These are phyloP conservation scores for Hansenula lynferdii DNA, from an alignment of 1,139 yeast genomes.

Conservation along the genomic window DNA sequence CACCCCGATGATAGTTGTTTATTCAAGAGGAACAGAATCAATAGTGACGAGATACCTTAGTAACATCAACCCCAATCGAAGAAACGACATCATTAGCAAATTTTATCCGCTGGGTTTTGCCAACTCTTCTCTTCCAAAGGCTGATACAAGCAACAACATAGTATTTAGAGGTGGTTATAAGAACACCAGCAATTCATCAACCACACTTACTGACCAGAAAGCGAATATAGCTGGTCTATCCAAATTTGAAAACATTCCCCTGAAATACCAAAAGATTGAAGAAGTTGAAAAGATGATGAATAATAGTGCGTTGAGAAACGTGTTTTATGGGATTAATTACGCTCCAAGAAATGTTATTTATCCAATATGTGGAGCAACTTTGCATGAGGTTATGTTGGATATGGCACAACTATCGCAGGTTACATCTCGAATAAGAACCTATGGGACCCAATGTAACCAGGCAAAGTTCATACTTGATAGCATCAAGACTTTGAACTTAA, in stretches of 20 bases:
- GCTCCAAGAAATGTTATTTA: conserved; percentile 46
- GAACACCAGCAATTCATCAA: too few species aligned
- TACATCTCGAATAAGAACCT: conserved; percentile 52
- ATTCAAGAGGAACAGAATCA: conserved; percentile 20
- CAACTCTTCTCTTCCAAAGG: too few species aligned
- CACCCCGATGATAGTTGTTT: conserved; percentile 18
- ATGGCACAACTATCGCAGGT: conserved; percentile 51
- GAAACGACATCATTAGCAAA: conserved; percentile 10
- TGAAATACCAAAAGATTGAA: conserved; percentile 26
- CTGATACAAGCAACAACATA: too few species aligned
- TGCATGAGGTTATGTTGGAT: conserved; percentile 49
- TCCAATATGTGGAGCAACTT: conserved; percentile 47
- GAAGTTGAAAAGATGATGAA: conserved; percentile 32
- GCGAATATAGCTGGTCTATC: conserved; percentile 15
- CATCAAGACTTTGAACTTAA: conserved; percentile 42
- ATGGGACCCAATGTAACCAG: conserved; percentile 64
- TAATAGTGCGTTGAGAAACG: conserved; percentile 26
- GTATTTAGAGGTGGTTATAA: too few species aligned
- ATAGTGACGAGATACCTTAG: conserved; percentile 15
- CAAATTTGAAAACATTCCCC: conserved; percentile 26
- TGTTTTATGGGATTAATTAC: conserved; percentile 57
- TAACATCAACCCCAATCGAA: conserved; percentile 14
- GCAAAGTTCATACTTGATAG: conserved; percentile 48
- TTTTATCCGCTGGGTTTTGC: not conserved
- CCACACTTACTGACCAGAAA: too few species aligned